Evolutionary conservation across 1,284 basidiomycete species (phyloP).

Genomic region (Trichosporon sp.): DNA sequence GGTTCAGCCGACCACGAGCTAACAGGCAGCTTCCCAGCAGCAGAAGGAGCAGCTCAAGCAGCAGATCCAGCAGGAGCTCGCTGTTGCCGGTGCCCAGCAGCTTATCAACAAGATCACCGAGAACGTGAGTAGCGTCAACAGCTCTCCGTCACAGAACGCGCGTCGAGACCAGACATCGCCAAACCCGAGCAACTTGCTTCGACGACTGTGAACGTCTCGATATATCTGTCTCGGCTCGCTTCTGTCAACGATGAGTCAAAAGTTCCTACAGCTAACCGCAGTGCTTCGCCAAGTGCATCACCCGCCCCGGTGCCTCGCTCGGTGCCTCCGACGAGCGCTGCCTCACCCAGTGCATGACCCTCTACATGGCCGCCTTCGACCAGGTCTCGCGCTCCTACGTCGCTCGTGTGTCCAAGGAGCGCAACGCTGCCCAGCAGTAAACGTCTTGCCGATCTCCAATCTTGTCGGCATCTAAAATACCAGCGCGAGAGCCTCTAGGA

Average conservation of each 20-base stretch:
- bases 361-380: slow-evolving; percentile 57
- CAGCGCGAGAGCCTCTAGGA: neutral
- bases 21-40: slow-evolving; percentile 47
- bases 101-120: slow-evolving; percentile 58
- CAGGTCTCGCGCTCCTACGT: slow-evolving; percentile 55
- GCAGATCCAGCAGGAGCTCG: slow-evolving; percentile 56
- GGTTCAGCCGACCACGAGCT: neutral
- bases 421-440: slow-evolving; percentile 26
- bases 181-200: neutral
- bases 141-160: neutral
- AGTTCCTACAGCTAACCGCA: slow-evolving; percentile 29
- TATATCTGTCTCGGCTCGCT: too few relatives aligned
- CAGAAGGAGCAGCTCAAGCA: slow-evolving; percentile 57
- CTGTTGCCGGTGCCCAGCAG: slow-evolving; percentile 56
- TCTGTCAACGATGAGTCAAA: too few relatives aligned
- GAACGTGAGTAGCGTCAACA: slow-evolving; percentile 46
- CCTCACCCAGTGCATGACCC: slow-evolving; percentile 54
- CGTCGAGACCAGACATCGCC: neutral
- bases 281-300: slow-evolving; percentile 57
- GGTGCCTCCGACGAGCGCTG: slow-evolving; percentile 54
- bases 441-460: neutral
- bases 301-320: slow-evolving; percentile 48
- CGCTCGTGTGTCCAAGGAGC: slow-evolving; percentile 51
- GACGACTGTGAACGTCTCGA: too few relatives aligned
- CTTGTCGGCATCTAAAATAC: slow-evolving; percentile 7